A percentile compares a stretch with the other conserved stretches of the same genome.
phyloP scores from a whole-genome alignment of 2,329 filamentous ascomycete species.

The Geoglossum cookeanum region DNA sequence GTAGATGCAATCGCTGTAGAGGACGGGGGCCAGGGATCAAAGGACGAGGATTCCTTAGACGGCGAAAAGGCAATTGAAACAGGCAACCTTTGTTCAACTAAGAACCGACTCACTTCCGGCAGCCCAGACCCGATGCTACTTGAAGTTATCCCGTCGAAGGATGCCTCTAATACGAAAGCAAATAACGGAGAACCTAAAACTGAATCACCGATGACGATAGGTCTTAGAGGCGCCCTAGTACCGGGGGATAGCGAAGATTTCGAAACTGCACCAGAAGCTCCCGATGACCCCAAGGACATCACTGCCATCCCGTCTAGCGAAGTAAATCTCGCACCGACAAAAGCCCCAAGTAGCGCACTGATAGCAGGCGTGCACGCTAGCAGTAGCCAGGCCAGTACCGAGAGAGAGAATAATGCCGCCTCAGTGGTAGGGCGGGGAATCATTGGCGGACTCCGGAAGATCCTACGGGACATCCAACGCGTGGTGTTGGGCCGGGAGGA shows the following conservation, averaged over 20 bases:
- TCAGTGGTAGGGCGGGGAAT: background rate
- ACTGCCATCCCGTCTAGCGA: background rate
- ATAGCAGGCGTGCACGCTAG: background rate
- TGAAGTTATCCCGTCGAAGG: background rate
- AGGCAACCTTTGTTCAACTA: background rate
- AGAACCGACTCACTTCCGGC: background rate
- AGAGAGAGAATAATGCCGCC: background rate
- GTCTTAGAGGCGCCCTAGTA: background rate
- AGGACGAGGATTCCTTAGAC: background rate
- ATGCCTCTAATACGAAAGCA: no score
- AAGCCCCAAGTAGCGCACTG: background rate
- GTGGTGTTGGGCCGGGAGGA: background rate
- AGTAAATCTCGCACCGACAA: background rate
- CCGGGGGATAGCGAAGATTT: background rate
- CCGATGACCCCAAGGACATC: background rate
- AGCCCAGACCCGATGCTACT: background rate
- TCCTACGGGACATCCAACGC: conserved; percentile 1
- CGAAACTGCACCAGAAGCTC: background rate
- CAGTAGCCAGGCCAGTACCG: background rate
- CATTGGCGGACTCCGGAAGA: conserved; percentile 2
- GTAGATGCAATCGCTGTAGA: background rate
- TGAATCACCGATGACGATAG: background rate
- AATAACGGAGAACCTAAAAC: no score
- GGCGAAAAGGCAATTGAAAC: background rate
- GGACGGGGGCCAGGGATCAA: background rate